phyloP scores from a whole-genome alignment of 179 eudicot genomes.

The Vitellaria paradoxa region DNA sequence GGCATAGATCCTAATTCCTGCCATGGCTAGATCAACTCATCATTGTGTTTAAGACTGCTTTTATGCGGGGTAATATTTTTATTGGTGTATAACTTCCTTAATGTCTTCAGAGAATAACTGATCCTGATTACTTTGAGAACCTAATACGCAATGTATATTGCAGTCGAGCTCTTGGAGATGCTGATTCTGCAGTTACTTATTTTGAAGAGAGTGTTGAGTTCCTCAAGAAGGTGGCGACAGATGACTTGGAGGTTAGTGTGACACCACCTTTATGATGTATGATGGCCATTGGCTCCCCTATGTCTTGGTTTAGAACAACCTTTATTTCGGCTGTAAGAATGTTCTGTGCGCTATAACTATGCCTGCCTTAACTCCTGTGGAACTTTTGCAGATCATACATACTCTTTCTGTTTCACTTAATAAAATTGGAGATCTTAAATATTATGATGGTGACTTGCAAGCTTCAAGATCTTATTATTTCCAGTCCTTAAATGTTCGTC shows the following conservation, averaged over 20 bases:
- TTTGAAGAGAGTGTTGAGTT: slow-evolving; percentile 84
- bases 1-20: no score
- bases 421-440: slow-evolving; percentile 92
- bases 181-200: slow-evolving; percentile 69
- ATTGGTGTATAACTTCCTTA: background rate
- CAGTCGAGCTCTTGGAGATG: slow-evolving; percentile 90
- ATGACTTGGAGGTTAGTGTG: slow-evolving; percentile 67
- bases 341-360: background rate
- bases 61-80: background rate
- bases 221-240: slow-evolving; percentile 56
- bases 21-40: no score
- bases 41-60: background rate
- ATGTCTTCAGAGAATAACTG: background rate
- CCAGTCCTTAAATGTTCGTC: slow-evolving; percentile 69
- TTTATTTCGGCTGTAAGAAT: background rate
- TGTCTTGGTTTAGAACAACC: background rate
- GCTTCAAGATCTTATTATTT: slow-evolving; percentile 69
- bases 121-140: background rate
- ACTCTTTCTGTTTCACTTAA: slow-evolving; percentile 90
- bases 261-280: background rate
- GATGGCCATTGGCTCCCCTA: background rate
- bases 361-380: background rate
- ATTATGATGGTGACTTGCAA: slow-evolving; percentile 79
- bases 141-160: slow-evolving; percentile 16
- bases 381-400: slow-evolving; percentile 65